A percentile compares a stretch with the other conserved stretches of the same genome.
These are phyloP conservation scores for Coemansia javaensis DNA, from an alignment of 192 early-diverging fungal species.

Conservation along the genomic window DNA sequence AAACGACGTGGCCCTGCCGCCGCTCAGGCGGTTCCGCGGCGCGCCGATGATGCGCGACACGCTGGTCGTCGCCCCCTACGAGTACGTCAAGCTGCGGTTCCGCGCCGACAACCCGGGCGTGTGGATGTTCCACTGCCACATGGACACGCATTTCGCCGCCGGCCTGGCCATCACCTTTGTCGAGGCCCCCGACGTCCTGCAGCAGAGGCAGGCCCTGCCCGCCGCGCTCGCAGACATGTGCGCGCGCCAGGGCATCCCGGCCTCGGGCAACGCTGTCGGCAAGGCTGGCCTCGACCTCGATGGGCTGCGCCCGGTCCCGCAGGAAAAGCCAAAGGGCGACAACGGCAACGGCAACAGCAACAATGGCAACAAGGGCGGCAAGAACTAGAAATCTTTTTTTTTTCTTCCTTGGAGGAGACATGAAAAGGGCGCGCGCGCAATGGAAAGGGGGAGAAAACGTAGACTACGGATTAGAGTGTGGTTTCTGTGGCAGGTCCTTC, in stretches of 20 bases:
- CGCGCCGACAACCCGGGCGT: slow-evolving; percentile 72
- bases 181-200: slow-evolving; percentile 60
- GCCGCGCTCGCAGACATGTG: slow-evolving; percentile 56
- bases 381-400: too few relatives aligned
- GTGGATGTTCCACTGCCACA: slow-evolving; percentile 81
- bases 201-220: slow-evolving; percentile 16
- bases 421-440: too few relatives aligned
- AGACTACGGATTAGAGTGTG: too few relatives aligned
- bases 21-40: background rate
- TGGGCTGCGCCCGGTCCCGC: slow-evolving; percentile 39
- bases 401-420: too few relatives aligned
- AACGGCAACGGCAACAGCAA: too few relatives aligned
- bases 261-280: slow-evolving; percentile 67
- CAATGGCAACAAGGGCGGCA: too few relatives aligned
- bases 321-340: too few relatives aligned
- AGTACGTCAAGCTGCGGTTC: slow-evolving; percentile 65
- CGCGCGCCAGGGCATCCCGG: slow-evolving; percentile 48
- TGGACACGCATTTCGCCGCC: slow-evolving; percentile 50
- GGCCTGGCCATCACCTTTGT: slow-evolving; percentile 67
- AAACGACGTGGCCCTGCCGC: background rate
- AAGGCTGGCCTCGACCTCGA: slow-evolving; percentile 60
- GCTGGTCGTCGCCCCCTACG: slow-evolving; percentile 52
- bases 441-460: too few relatives aligned
- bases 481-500: too few relatives aligned
- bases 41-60: slow-evolving; percentile 62